phyloP scores from a whole-genome alignment of 2,329 filamentous ascomycete genomes.

The Westerdykella aurantiaca region DNA sequence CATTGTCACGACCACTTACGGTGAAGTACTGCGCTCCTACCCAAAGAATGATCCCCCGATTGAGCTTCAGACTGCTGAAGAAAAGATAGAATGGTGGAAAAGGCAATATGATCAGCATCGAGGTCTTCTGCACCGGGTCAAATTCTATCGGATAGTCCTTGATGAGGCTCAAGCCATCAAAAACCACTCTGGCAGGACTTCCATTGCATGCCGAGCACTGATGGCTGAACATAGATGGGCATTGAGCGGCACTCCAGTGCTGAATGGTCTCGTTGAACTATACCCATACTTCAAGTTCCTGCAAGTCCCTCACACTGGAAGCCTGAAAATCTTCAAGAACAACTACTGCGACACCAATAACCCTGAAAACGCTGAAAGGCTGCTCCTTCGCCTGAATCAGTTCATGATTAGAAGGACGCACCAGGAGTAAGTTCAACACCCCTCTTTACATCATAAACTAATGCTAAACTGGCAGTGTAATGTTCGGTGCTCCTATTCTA shows the following conservation, averaged over 20 bases:
- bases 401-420: constrained; percentile 55
- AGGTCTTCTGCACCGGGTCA: constrained; percentile 28
- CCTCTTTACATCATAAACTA: background rate
- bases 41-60: constrained; percentile 38
- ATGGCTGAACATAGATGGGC: constrained; percentile 39
- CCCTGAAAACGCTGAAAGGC: constrained; percentile 27
- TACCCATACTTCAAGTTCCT: constrained; percentile 44
- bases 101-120: constrained; percentile 24
- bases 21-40: constrained; percentile 39
- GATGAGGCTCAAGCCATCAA: constrained; percentile 56
- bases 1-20: constrained; percentile 41
- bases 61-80: constrained; percentile 31
- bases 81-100: constrained; percentile 40
- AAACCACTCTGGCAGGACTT: constrained; percentile 41
- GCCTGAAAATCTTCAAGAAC: constrained; percentile 39
- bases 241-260: constrained; percentile 41
- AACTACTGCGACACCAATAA: constrained; percentile 38
- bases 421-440: constrained; percentile 35
- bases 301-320: constrained; percentile 37
- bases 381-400: constrained; percentile 36
- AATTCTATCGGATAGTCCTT: constrained; percentile 48
- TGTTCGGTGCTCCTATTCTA: constrained; percentile 51
- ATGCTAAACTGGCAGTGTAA: constrained; percentile 7
- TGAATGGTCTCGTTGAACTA: constrained; percentile 27
- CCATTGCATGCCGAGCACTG: constrained; percentile 42